phyloP scores from a whole-genome alignment of 2,329 filamentous ascomycete species.

The Remersonia thermophila region DNA sequence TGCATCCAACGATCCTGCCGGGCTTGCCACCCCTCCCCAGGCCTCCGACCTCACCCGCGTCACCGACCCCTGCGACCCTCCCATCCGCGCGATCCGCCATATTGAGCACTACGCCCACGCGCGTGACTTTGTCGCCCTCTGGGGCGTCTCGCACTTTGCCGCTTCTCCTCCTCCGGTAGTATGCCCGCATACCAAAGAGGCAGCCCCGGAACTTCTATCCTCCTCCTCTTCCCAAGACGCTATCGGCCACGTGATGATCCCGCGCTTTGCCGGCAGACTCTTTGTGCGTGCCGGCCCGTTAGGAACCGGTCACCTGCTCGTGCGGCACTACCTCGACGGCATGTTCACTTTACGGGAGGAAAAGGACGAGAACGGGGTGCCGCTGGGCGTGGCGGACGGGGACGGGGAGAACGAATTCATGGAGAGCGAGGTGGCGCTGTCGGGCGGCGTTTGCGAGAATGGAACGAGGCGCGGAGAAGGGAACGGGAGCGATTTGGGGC shows the following conservation, averaged over 20 bases:
- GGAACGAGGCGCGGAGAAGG: too few species aligned
- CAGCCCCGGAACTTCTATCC: too few species aligned
- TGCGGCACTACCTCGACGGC: constrained; percentile 48
- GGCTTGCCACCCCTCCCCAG: neutral
- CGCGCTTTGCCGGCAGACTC: constrained; percentile 50
- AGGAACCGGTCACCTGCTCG: constrained; percentile 43
- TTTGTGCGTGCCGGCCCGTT: constrained; percentile 39
- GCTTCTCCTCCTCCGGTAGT: constrained; percentile 27
- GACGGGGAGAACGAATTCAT: constrained; percentile 40
- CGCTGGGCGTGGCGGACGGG: constrained; percentile 21
- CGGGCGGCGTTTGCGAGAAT: constrained; percentile 31
- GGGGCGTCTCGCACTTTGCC: constrained; percentile 61
- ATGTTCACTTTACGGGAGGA: constrained; percentile 42
- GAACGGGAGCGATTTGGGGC: constrained; percentile 34
- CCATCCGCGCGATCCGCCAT: constrained; percentile 47
- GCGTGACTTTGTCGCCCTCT: constrained; percentile 60
- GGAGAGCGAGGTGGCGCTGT: constrained; percentile 41
- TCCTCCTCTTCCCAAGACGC: neutral
- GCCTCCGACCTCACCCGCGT: constrained; percentile 16
- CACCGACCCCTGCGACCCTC: constrained; percentile 25
- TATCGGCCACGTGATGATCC: constrained; percentile 22
- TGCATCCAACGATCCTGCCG: neutral
- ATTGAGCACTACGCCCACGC: constrained; percentile 73
- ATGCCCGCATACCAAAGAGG: neutral
- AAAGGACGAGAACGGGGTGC: constrained; percentile 24